Evolutionary conservation across 345 rosid species (phyloP).

Genomic region (Eucalyptus curtisii): DNA sequence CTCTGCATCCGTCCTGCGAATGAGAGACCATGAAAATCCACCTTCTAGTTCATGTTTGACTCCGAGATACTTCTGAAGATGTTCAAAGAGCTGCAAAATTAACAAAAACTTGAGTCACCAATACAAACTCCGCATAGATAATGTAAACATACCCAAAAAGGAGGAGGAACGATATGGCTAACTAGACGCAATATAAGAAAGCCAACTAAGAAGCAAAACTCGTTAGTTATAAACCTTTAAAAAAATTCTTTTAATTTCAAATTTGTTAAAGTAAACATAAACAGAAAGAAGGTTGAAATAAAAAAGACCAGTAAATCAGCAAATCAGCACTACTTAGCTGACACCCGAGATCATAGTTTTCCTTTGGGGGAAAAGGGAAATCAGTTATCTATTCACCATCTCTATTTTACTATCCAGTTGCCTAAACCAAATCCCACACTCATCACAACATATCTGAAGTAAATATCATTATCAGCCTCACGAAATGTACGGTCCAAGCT

Average conservation of each 20-base stretch:
- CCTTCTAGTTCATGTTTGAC: conserved; percentile 71
- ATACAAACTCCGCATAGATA: not conserved
- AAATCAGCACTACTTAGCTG: not conserved
- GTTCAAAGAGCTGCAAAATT: conserved; percentile 49
- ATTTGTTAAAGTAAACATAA: not conserved
- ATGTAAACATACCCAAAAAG: not conserved
- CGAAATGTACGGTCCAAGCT: not conserved
- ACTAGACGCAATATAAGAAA: not conserved
- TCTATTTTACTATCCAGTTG: not conserved
- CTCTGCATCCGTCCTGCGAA: conserved; percentile 44
- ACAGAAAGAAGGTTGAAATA: not conserved
- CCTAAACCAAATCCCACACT: not conserved
- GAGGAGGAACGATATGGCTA: not conserved
- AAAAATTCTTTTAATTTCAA: not conserved
- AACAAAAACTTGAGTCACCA: not conserved
- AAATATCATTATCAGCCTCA: not conserved
- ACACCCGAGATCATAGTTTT: not conserved
- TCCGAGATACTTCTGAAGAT: conserved; percentile 67
- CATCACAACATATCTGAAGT: not conserved
- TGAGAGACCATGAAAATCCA: conserved; percentile 78
- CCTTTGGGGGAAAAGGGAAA: not conserved
- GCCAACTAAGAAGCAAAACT: not conserved
- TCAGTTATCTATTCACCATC: not conserved
- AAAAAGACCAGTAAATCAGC: not conserved
- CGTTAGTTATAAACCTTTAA: not conserved